Evolutionary conservation across 1,284 basidiomycete species (phyloP).

Genomic region (Psilocybe mexicana): DNA sequence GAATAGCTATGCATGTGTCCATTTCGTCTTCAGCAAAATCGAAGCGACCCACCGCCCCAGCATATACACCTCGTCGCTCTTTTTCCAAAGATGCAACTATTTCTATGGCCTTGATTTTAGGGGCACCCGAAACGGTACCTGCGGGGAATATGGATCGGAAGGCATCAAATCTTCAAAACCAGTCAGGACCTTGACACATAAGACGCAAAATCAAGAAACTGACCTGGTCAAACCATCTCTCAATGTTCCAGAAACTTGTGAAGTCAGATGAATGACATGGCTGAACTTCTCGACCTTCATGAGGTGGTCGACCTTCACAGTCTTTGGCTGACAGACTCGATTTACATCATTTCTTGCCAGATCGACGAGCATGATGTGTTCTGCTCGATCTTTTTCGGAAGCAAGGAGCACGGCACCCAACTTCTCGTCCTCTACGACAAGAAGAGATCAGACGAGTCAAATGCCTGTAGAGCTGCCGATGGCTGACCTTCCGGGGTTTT

Average conservation of each 20-base stretch:
- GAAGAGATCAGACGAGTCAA: neutral
- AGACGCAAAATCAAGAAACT: neutral
- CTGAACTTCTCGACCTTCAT: constrained; percentile 96
- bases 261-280: constrained; percentile 98
- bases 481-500: constrained; percentile 77
- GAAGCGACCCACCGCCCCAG: constrained; percentile 95
- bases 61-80: constrained; percentile 93
- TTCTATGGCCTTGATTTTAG: constrained; percentile 98
- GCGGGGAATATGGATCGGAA: constrained; percentile 99
- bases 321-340: constrained; percentile 92
- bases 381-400: constrained; percentile 94
- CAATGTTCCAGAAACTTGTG: constrained; percentile 89
- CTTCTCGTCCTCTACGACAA: constrained; percentile 76
- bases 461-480: constrained; percentile 9
- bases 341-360: constrained; percentile 99
- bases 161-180: constrained; percentile 81
- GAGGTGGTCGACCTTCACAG: constrained; percentile 94
- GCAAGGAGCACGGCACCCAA: constrained; percentile 75
- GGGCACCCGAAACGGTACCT: constrained; percentile 98
- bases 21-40: constrained; percentile 95
- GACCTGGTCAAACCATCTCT: constrained; percentile 85
- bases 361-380: constrained; percentile 99
- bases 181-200: neutral
- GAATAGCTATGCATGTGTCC: constrained; percentile 99
- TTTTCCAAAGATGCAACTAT: constrained; percentile 87